Evolutionary conservation across 371 early-diverging fungal genomes (phyloP), one percentile per base, ranked within the genome.

Genomic region (Funneliformis caledonium): DNA sequence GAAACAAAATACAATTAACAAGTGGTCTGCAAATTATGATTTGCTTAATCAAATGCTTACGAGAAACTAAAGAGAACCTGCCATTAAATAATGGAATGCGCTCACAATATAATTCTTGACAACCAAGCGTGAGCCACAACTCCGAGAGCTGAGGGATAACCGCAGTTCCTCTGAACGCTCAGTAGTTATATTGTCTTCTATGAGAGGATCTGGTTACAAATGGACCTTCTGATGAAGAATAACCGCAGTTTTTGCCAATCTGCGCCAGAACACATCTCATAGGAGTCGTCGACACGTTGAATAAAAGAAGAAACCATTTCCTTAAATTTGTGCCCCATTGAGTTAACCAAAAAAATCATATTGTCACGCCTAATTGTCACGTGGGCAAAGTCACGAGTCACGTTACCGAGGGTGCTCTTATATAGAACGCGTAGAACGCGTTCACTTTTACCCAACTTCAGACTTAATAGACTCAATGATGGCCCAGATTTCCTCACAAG

Each of bases 81-180:
- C 10, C 78, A 48, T 68, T 42, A 33, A 68, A 37, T 68, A 37
- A 74, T 19, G 33, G 70, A 11, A 70, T n/a, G 69, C 75, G 72
- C 79, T 78, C 52, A 78, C 79, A 78, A 6, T 78, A 78, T 70
- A 78, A 78, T 16, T 69, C 70, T 78, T 78, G 79, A 78, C 79
- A 78, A 70, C 79, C 70, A 70, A 45, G 56, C 22, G 70, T 70
- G 52, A 78, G 79, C 72, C 70, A 78, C 70, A 78, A 73, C 74
- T 52, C 12, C 75, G 8, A 37, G 56, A 43, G 75, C 22, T 78
- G 37, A 16, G 70, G 72, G 65, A 68, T 78, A 78, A 78, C 79
- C 52, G 26, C 50, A 78, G 79, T 78, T 59, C 73, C 73, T 79
- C 80, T n/a, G 74, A 79, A 79, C 43, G 31, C 56, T 79, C 80